Base-by-base conservation (phyloP, 495 filamentous ascomycete genomes). In the Tuber calosporum region DNA sequence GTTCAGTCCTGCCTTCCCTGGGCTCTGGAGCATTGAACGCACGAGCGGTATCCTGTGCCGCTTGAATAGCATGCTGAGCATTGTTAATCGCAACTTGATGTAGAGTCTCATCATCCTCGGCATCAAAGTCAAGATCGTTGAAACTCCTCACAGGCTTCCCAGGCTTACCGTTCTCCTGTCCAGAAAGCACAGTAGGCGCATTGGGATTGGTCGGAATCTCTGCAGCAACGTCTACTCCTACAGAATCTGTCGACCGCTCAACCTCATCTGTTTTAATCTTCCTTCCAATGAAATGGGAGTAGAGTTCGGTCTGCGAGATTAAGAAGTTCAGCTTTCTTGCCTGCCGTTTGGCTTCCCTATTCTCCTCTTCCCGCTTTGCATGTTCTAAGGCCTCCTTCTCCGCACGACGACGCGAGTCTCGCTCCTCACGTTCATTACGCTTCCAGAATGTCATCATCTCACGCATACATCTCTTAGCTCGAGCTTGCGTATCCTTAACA, bases 401-500 rank as follows among this genome's bases (percentile, higher is more conserved):
- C 20, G 95, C 96, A 67, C 92, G 88, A 82, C 96, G 96, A 69
- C 95, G 90, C 73, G 96, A 85, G 80, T 98, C 95, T 74, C 96
- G 91, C 83, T 99, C 95, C 80, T 98, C 96, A 53, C 93, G 89
- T 84, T 99, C 95, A 83, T 99, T 99, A 68, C 94, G 91, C 82
- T 98, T 98, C 95, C 95, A 99, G 89, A 98, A 99, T 40, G 91
- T 88, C 89, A 97, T 95, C 95, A 99, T 99, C 84, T 99, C 95
- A 77, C 95, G 89, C 95, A 99, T 99, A 70, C 92, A 93, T 68
- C 95, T 89, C 86, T 99, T 99, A 30, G 95, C 96, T 34, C 96
- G 89, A 53, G 96, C 95, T 77, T 98, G 96, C 0, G 95, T 92
- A 82, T 99, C 95, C 83, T 99, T 99, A 80, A 90, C 91, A 79